Percentiles rank a stretch among this genome's conserved stretches.
Evolutionary conservation across 2,329 filamentous ascomycete species (phyloP).

Genomic region (Alternaria panax): DNA sequence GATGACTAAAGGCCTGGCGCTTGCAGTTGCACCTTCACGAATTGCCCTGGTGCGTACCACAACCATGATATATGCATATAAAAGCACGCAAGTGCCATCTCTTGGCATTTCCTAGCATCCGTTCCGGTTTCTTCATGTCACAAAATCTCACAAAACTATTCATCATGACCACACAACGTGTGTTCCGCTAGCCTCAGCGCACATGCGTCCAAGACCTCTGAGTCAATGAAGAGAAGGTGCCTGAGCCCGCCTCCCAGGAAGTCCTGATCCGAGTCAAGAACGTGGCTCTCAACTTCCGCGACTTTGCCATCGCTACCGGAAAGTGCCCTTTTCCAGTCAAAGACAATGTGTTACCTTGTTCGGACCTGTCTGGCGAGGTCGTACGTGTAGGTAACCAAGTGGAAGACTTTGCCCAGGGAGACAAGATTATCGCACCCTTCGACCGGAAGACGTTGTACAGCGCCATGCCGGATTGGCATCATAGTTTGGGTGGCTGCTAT

Average conservation of each 20-base stretch:
- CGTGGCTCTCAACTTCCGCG: slow-evolving; percentile 27
- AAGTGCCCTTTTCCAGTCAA: slow-evolving; percentile 17
- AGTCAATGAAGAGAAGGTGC: slow-evolving; percentile 5
- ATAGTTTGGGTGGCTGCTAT: background rate
- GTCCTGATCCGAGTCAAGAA: slow-evolving; percentile 22
- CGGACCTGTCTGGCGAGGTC: slow-evolving; percentile 21
- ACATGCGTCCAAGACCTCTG: slow-evolving; percentile 1
- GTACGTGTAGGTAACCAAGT: slow-evolving; percentile 15
- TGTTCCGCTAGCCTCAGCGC: slow-evolving; percentile 16
- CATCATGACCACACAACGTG: slow-evolving; percentile 13
- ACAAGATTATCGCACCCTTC: slow-evolving; percentile 21
- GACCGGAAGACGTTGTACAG: slow-evolving; percentile 11
- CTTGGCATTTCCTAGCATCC: no score
- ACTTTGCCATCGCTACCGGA: slow-evolving; percentile 18
- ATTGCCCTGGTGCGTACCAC: background rate
- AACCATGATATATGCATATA: background rate
- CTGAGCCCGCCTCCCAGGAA: slow-evolving; percentile 3
- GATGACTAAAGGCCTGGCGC: background rate
- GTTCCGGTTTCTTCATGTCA: no score
- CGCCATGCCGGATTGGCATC: slow-evolving; percentile 1
- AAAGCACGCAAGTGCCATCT: background rate
- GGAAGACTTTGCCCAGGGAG: slow-evolving; percentile 16
- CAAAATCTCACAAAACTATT: background rate
- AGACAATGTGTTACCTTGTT: slow-evolving; percentile 20
- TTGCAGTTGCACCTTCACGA: background rate